Percentiles rank a stretch among this genome's conserved stretches.
Evolutionary conservation across 345 rosid genomes (phyloP).

Genomic region (Brassica rapa): DNA sequence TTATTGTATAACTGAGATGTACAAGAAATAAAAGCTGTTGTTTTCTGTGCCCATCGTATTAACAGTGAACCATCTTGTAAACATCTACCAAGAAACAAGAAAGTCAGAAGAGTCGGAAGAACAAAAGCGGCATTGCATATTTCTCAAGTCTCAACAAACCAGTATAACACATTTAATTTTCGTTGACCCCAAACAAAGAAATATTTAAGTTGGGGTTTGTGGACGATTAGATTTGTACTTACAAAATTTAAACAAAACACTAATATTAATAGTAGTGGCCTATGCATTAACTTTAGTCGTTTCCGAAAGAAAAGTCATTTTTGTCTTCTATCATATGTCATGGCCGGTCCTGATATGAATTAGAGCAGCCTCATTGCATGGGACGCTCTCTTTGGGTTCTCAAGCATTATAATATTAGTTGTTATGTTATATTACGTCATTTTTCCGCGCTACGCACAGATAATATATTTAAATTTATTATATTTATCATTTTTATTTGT

Average conservation of each 20-base stretch:
- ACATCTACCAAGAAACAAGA: background rate
- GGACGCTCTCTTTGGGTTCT: no score
- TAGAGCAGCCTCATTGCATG: no score
- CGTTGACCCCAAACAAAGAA: background rate
- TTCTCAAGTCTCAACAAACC: background rate
- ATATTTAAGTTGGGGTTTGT: background rate
- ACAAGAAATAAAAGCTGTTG: background rate
- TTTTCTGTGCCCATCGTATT: background rate
- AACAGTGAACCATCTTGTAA: background rate
- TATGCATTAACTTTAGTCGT: background rate
- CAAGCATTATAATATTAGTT: no score
- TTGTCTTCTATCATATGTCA: background rate
- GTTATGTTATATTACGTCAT: no score
- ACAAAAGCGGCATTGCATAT: background rate
- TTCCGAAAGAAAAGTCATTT: background rate
- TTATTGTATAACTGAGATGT: no score
- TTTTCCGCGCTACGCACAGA: no score
- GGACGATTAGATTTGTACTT: background rate
- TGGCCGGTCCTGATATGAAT: background rate
- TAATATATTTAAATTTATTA: no score
- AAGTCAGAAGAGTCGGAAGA: background rate
- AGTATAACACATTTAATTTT: background rate
- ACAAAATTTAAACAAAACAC: background rate
- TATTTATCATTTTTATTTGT: no score
- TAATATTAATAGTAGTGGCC: background rate